Base-by-base conservation (phyloP, 83 land plant species). In the Picea engelmannii region DNA sequence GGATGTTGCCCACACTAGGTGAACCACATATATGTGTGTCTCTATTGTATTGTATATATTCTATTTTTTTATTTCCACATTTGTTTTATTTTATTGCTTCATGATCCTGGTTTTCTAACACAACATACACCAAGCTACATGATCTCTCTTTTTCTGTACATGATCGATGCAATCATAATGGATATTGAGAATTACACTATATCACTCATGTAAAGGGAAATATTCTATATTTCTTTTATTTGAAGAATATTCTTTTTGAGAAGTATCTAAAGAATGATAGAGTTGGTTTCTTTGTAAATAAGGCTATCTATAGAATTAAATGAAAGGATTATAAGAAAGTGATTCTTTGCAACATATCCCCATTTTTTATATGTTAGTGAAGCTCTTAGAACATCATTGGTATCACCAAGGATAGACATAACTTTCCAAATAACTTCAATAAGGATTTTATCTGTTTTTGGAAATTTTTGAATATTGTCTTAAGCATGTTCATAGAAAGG, bases 351-450 rank as follows among this genome's bases (percentile, higher is more conserved):
- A 17, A 96, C 97, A 18, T 88, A 87, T 73, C 89, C 82, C 95
- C 95, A 95, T 83, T 93, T 93, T 76, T 88, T 64, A 78, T 92
- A 93, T 58, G 92, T 87, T 27, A 94, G 85, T 21, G 97, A 95
- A 0, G 97, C 95, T 59, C 90, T 82, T 70, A 95, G 90, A 49
- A 91, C 91, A 82, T 95, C 97, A 11, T 92, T 83, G 21, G 94
- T 96, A 27, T 90, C 85, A 52, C 86, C 90, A 58, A 95, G 83
- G 42, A 85, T 76, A 21, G 97, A 93, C 18, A 95, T 78, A 44
- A 95, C 91, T 83, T 95, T 95, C n/a, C 97, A 96, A 21, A 95
- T 81, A 16, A 95, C 94, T 82, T 95, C 97, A 44, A 95, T 91
- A 62, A 95, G 96, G 58, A 94, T 87, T 38, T 83, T 38, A 83